Base-by-base conservation (phyloP, 495 filamentous ascomycete species). In the Sphaerosporella brunnea region DNA sequence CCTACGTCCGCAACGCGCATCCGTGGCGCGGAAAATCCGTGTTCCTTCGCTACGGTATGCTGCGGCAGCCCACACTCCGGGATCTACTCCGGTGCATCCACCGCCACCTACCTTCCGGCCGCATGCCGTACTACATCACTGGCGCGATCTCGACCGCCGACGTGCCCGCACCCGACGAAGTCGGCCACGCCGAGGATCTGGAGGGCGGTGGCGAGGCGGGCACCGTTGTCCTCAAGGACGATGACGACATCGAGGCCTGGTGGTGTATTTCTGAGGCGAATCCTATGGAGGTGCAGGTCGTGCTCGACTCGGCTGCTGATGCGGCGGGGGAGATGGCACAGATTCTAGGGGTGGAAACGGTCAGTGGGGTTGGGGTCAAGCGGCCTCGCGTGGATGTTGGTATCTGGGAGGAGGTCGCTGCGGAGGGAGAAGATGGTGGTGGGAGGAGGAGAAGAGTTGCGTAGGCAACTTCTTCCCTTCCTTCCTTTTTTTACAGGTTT, bases 341-440 rank as follows among this genome's bases (percentile, higher is more conserved):
- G 37, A 40, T 40, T 20, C 20, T 40, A 18, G 37, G 37, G 2
- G 37, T 40, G 13, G 15, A 40, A 7, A 18, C 15, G n/a, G 28
- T 32, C 28, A 32, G 20, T 40, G 15, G 20, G 13, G 37, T 40
- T 40, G 37, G 37, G 13, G 37, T 40, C 15, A 40, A 40, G 20
- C n/a, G 37, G 20, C 37, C 37, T 2, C 15, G 16, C 4, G n/a
- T 46, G 45, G 18, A 55, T 54, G 10, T 42, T 34, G 11, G n/a
- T 11, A 26, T 55, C 51, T 20, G 47, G 26, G 24, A 55, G 10
- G 9, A 55, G 53, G 23, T 55, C 44, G 3, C 36, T 49, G 2
- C 53, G 50, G 2, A 24, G 28, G 37, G 46, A 45, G 47, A 55
- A 54, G 13, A 21, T 10, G 20, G 20, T 40, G 2, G 2, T 11